These are phyloP conservation scores for Auxenochlorella pyrenoidosa DNA, from an alignment of 139 green algal genomes.

Conservation along the genomic window DNA sequence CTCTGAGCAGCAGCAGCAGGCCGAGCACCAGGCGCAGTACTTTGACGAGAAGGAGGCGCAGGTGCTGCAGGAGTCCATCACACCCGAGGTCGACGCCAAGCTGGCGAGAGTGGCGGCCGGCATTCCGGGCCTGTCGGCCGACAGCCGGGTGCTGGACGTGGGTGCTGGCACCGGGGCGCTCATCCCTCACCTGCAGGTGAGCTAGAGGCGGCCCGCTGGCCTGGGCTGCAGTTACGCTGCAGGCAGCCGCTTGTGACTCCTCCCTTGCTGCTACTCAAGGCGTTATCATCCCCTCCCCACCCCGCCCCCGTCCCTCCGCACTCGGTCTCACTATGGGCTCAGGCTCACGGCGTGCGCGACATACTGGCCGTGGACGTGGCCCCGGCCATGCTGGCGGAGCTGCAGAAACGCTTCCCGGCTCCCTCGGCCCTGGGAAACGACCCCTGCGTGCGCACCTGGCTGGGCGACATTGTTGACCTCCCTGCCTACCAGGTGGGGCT, in stretches of 20 bases:
- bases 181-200: slow-evolving; percentile 61
- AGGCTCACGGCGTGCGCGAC: slow-evolving; percentile 61
- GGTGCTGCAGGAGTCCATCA: slow-evolving; percentile 29
- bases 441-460: slow-evolving; percentile 67
- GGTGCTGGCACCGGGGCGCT: slow-evolving; percentile 75
- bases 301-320: background rate
- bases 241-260: background rate
- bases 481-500: slow-evolving; percentile 53
- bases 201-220: background rate
- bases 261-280: too few species aligned
- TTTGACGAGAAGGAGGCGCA: slow-evolving; percentile 17
- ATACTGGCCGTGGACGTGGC: slow-evolving; percentile 76
- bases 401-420: slow-evolving; percentile 25
- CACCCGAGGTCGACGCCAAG: slow-evolving; percentile 29
- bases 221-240: too few species aligned
- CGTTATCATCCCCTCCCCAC: background rate
- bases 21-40: slow-evolving; percentile 9
- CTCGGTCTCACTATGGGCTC: background rate
- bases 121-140: slow-evolving; percentile 50
- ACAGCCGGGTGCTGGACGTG: slow-evolving; percentile 67
- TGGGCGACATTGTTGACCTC: slow-evolving; percentile 69
- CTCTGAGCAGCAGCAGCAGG: slow-evolving; percentile 11
- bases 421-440: slow-evolving; percentile 64
- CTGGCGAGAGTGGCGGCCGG: slow-evolving; percentile 46
- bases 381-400: slow-evolving; percentile 62